A percentile compares a stretch with the other conserved stretches of the same genome.
Conservation (phyloP, 73 alveolate genomes). For the Symbiodinium pilosum region DNA sequence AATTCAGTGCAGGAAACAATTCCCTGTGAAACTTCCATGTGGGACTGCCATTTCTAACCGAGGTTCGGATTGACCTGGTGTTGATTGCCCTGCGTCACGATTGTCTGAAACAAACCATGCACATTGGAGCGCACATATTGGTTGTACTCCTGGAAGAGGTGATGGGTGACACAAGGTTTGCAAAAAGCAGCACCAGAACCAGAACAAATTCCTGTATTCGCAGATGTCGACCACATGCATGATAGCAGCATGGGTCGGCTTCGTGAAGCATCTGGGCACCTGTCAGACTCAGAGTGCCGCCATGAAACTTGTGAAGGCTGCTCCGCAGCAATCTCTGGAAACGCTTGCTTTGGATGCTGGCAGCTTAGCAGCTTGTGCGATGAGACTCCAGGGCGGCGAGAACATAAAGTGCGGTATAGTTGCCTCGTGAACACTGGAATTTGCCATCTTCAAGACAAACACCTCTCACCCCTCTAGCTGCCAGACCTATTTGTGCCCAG, state of each 20-base stretch:
- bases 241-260: constrained; percentile 86
- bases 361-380: constrained; percentile 36
- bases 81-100: constrained; percentile 71
- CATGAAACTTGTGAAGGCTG: background rate
- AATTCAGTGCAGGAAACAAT: too few relatives aligned
- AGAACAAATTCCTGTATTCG: constrained; percentile 26
- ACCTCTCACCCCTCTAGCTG: too few relatives aligned
- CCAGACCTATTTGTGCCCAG: constrained; percentile 86
- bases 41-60: background rate
- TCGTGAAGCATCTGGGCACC: constrained; percentile 85
- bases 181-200: background rate
- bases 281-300: background rate
- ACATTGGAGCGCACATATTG: background rate
- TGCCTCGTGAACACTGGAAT: too few relatives aligned
- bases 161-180: background rate
- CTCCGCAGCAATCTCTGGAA: background rate
- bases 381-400: constrained; percentile 60
- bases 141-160: constrained; percentile 39
- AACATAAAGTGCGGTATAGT: constrained; percentile 78
- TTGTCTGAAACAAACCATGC: constrained; percentile 37
- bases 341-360: background rate
- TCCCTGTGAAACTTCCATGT: too few relatives aligned
- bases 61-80: constrained; percentile 69
- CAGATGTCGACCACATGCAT: constrained; percentile 64
- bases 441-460: too few relatives aligned